Percentiles rank a stretch among this genome's conserved stretches.
Evolutionary conservation across 371 early-diverging fungal genomes (phyloP).

Genomic region (Mortierella sp.): DNA sequence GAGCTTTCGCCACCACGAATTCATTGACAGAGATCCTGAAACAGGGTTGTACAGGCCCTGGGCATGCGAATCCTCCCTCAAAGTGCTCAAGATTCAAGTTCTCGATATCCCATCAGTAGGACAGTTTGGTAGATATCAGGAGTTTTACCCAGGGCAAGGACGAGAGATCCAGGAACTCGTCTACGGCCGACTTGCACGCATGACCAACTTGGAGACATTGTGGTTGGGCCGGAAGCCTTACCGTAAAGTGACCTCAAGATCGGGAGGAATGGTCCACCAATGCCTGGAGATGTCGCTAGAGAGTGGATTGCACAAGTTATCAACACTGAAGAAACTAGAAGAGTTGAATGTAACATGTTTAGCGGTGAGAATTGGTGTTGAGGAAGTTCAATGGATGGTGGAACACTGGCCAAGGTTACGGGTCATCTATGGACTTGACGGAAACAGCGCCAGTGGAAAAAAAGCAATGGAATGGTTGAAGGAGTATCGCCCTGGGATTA

Average conservation of each 20-base stretch:
- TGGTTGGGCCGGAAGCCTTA: conserved; percentile 34
- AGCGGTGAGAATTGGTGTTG: conserved; percentile 23
- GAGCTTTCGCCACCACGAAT: conserved; percentile 31
- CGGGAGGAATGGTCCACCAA: conserved; percentile 13
- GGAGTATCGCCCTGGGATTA: too few relatives aligned
- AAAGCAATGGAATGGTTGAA: too few relatives aligned
- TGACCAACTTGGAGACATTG: conserved; percentile 16
- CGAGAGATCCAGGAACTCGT: conserved; percentile 25
- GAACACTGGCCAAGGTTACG: conserved; percentile 31
- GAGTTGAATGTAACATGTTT: conserved; percentile 30
- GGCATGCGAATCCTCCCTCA: conserved; percentile 20
- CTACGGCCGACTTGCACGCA: conserved; percentile 18
- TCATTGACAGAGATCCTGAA: conserved; percentile 15
- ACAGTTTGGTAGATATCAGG: too few relatives aligned
- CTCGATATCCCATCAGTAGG: conserved; percentile 20
- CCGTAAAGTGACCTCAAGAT: too few relatives aligned
- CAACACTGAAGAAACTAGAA: conserved; percentile 20
- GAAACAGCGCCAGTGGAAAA: too few relatives aligned
- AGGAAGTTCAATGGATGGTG: conserved; percentile 43
- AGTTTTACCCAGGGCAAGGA: neutral
- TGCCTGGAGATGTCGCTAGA: conserved; percentile 34
- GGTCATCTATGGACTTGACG: conserved; percentile 13
- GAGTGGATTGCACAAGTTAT: conserved; percentile 22
- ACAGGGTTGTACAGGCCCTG: conserved; percentile 9
- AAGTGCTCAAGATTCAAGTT: conserved; percentile 25